Evolutionary conservation across 2,329 filamentous ascomycete species (phyloP), one percentile per base, ranked within the genome.

Genomic region (Fusarium gaditjirri): DNA sequence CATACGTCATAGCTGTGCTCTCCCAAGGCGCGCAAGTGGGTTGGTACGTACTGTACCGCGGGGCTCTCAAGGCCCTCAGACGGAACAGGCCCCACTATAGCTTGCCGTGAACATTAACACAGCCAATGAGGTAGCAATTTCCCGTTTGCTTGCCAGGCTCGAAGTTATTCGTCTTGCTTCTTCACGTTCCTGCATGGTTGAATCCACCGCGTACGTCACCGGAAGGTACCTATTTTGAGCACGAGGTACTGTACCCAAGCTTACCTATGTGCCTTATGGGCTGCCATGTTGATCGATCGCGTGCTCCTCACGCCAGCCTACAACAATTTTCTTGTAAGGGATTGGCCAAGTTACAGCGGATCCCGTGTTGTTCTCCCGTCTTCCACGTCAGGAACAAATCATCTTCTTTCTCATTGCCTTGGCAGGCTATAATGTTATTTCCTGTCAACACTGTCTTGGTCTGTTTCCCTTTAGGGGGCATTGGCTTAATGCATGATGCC

Each of bases 201-300:
- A 70, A 72, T 35, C 70, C 74, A 71, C 68, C 31, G n/a, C 49
- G 43, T 77, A 77, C 75, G 75, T 77, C 75, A 77, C 75, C 52
- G 38, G 27, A 29, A 29, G 27, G 27, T 8, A 29, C 8, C 27
- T 50, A 49, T 52, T 64, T 50, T 53, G 52, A 62, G 27, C 61
- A 65, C 29, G 25, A n/a, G 38, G 27, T 53, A 55, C 49, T 50
- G 31, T 44, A 47, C 47, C 29, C 55, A 63, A 57, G 41, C 49
- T 50, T 50, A 21, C 49, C 43, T 50, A 21, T n/a, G 21, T 47
- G 21, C 23, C 49, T 36, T 36, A 25, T 21, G 33, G 33, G 49
- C 33, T 39, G 49, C 19, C 49, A 29, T 61, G 55, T 49, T 59
- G 41, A 75, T 71, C 35, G 47, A 61, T 72, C 71, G 62, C 69